Conservation (phyloP, 2,329 filamentous ascomycete species). For the Diaporthe destruens region DNA sequence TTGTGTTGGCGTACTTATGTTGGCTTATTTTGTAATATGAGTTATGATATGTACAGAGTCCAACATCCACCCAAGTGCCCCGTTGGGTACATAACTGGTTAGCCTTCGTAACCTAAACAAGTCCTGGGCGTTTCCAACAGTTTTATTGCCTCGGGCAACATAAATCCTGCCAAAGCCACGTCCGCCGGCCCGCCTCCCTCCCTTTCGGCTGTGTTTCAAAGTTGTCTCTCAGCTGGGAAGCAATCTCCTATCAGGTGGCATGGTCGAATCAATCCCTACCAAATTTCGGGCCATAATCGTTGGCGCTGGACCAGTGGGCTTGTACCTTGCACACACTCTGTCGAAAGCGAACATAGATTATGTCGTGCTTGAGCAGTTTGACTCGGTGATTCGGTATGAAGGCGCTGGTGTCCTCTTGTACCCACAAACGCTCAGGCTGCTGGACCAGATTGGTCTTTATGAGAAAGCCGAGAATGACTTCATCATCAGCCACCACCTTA, state of each 20-base stretch:
- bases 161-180: too few relatives aligned
- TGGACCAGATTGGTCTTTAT: constrained; percentile 10
- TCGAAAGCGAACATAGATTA: constrained; percentile 1
- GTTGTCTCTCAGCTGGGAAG: too few relatives aligned
- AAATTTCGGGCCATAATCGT: background rate
- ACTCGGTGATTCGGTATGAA: background rate
- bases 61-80: too few relatives aligned
- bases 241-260: too few relatives aligned
- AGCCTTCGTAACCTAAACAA: too few relatives aligned
- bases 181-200: too few relatives aligned
- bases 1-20: background rate
- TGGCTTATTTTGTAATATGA: background rate
- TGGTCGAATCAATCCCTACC: background rate
- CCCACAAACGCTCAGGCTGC: constrained; percentile 5
- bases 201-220: too few relatives aligned
- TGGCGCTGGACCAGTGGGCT: constrained; percentile 4
- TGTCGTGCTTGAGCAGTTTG: background rate
- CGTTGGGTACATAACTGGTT: too few relatives aligned
- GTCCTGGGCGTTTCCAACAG: too few relatives aligned
- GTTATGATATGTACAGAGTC: too few relatives aligned
- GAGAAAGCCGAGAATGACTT: background rate
- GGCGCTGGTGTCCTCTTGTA: background rate
- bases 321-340: constrained; percentile 4
- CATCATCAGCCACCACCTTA: background rate
- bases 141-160: too few relatives aligned